These are phyloP conservation scores for Clohesyomyces aquaticus DNA, from an alignment of 495 filamentous ascomycete species.

Conservation along the genomic window DNA sequence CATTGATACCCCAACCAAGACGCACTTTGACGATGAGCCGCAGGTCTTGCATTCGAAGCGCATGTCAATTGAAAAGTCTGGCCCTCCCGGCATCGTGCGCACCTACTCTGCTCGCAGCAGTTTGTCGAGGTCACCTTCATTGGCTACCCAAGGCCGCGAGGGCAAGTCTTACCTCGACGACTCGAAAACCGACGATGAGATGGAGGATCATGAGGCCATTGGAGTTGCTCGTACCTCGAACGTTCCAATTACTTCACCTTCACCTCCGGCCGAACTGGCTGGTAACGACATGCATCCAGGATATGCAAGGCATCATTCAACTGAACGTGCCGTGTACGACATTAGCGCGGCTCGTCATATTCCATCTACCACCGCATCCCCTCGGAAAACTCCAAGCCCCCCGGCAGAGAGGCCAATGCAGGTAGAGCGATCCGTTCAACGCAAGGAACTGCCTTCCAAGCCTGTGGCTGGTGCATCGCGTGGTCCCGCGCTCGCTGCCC, in stretches of 20 bases:
- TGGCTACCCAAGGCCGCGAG: conserved; percentile 10
- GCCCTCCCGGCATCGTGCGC: conserved; percentile 33
- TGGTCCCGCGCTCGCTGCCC: conserved; percentile 17
- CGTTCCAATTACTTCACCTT: conserved; percentile 31
- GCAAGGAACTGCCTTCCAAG: conserved; percentile 12
- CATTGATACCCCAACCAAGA: conserved; percentile 18
- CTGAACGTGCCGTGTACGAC: conserved; percentile 7
- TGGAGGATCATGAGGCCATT: conserved; percentile 29
- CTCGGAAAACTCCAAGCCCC: conserved; percentile 32
- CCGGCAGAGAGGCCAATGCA: conserved; percentile 19
- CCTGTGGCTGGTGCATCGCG: conserved; percentile 20
- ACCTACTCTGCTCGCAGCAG: conserved; percentile 34
- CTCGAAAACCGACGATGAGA: conserved; percentile 21
- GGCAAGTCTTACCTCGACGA: conserved; percentile 30
- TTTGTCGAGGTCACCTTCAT: neutral
- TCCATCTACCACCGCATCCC: conserved; percentile 4
- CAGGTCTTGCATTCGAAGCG: conserved; percentile 34
- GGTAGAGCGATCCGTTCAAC: conserved; percentile 13
- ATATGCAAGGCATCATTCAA: conserved; percentile 14
- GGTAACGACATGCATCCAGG: conserved; percentile 10
- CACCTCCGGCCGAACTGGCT: conserved; percentile 18
- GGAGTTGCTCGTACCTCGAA: conserved; percentile 41
- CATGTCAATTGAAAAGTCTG: conserved; percentile 35
- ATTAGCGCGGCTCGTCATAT: conserved; percentile 20
- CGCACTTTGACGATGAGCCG: conserved; percentile 16